Evolutionary conservation across 108 stramenopile genomes (phyloP).

Genomic region (Nannochloropsis salina): DNA sequence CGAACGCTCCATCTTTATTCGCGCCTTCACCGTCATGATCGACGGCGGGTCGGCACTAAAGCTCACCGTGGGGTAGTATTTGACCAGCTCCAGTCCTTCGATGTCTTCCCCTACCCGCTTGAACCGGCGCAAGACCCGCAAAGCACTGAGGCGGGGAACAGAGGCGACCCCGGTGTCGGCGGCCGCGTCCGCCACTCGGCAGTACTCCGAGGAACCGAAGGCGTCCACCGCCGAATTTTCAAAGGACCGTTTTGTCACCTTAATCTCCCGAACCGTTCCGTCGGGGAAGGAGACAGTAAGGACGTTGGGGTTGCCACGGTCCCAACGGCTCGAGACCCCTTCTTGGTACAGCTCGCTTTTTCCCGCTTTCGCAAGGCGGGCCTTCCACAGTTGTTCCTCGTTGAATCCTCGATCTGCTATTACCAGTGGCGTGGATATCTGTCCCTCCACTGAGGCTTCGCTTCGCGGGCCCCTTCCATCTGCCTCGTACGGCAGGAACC

Average conservation of each 20-base stretch:
- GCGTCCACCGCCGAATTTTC: background rate
- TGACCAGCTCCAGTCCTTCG: slow-evolving; percentile 2
- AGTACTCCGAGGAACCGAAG: background rate
- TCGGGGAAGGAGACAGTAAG: slow-evolving; percentile 12
- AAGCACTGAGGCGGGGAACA: background rate
- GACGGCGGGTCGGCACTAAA: background rate
- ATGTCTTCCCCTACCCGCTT: background rate
- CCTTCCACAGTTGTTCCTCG: background rate
- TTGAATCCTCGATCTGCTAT: slow-evolving; percentile 6
- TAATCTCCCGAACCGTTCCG: background rate
- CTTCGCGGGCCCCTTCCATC: background rate
- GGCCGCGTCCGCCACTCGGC: background rate
- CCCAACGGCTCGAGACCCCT: slow-evolving; percentile 1
- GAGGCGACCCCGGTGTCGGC: background rate
- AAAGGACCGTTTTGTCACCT: background rate
- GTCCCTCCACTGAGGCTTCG: background rate
- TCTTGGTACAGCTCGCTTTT: slow-evolving; percentile 15
- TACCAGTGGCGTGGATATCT: background rate
- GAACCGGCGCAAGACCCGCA: background rate
- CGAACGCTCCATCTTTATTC: background rate
- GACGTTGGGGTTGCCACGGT: background rate
- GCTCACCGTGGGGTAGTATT: background rate
- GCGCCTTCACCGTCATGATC: background rate
- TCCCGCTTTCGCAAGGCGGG: background rate
- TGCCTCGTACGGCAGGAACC: background rate